Evolutionary conservation across 78 protist genomes (phyloP).

Genomic region (Dictyostelium citrinum): DNA sequence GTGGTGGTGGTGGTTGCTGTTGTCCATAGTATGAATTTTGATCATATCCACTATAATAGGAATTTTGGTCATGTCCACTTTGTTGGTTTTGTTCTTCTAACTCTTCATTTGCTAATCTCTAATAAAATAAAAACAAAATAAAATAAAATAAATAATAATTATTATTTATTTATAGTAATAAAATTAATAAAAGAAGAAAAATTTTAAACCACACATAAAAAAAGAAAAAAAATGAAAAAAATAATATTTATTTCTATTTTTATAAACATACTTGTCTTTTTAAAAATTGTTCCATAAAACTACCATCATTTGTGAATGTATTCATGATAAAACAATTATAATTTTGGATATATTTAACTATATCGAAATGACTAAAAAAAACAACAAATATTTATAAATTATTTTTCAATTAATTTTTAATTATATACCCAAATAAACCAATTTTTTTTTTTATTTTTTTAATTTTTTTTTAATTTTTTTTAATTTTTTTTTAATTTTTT

Average conservation of each 20-base stretch:
- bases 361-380: not conserved
- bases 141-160: too few species aligned
- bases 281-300: slow-evolving; percentile 74
- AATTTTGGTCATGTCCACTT: not conserved
- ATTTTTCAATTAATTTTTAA: not conserved
- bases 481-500: not conserved
- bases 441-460: not conserved
- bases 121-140: not conserved
- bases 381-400: not conserved
- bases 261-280: slow-evolving; percentile 4
- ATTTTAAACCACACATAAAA: not conserved
- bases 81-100: slow-evolving; percentile 8
- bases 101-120: not conserved
- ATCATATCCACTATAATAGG: not conserved
- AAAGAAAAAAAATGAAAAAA: not conserved
- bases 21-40: not conserved
- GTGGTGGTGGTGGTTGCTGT: not conserved
- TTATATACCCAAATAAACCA: not conserved
- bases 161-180: not conserved
- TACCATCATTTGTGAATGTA: slow-evolving; percentile 75
- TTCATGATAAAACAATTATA: slow-evolving; percentile 16
- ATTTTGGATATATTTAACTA: not conserved
- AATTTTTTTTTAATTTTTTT: not conserved
- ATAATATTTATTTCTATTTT: not conserved
- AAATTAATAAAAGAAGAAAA: not conserved